Conservation (phyloP, 2,329 filamentous ascomycete species). For the Aphanoascus verrucosus region DNA sequence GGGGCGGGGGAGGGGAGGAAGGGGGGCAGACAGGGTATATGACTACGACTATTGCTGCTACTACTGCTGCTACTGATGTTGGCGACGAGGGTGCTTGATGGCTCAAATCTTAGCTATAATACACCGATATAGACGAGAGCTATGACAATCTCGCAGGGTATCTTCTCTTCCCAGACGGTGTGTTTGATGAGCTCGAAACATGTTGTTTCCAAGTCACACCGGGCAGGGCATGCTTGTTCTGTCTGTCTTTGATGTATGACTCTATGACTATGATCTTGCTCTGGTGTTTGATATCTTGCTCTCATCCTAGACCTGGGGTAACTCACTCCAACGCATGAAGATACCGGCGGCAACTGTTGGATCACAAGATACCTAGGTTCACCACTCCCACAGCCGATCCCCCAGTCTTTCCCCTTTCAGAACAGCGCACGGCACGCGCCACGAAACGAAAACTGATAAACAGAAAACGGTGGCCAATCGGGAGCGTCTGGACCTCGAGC, state of each 20-base stretch:
- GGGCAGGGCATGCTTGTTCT: neutral
- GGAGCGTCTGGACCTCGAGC: neutral
- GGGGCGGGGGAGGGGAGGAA: neutral
- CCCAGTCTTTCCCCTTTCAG: neutral
- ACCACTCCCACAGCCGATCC: neutral
- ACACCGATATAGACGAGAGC: too few species aligned
- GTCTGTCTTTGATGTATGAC: too few species aligned
- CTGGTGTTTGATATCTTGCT: too few species aligned
- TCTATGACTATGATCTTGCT: too few species aligned
- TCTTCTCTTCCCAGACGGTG: too few species aligned
- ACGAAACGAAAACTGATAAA: neutral
- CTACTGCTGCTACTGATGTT: too few species aligned
- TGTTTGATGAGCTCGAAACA: neutral
- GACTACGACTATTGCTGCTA: too few species aligned
- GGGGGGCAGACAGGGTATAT: neutral
- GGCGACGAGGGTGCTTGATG: too few species aligned
- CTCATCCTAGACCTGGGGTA: too few species aligned
- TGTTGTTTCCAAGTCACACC: constrained; percentile 1
- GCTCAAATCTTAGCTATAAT: too few species aligned
- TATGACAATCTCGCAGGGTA: too few species aligned
- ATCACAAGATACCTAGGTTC: neutral
- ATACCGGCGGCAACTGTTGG: neutral
- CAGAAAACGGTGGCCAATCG: neutral
- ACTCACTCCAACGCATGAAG: too few species aligned
- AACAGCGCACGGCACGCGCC: neutral